phyloP scores from a whole-genome alignment of 345 rosid genomes.

The Hypericum androsaemum region DNA sequence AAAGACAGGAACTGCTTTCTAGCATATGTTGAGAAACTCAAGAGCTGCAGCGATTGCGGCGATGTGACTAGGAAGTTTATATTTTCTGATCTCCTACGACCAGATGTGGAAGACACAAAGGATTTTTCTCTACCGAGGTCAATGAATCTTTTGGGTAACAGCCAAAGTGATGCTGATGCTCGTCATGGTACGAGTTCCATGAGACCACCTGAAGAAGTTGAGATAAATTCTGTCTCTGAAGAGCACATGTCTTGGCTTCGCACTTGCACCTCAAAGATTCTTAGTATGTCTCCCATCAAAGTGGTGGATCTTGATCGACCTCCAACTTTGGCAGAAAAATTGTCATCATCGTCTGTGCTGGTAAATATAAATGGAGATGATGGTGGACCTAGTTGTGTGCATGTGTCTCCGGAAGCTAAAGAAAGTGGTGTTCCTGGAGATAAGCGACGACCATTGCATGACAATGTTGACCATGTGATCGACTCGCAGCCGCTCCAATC shows the following conservation, averaged over 20 bases:
- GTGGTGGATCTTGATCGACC: conserved; percentile 25
- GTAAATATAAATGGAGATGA: conserved; percentile 18
- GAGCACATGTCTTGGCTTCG: conserved; percentile 49
- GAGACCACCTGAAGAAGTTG: conserved; percentile 25
- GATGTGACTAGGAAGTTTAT: conserved; percentile 43
- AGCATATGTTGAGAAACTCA: conserved; percentile 50
- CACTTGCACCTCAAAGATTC: conserved; percentile 48
- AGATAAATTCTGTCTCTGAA: conserved; percentile 32
- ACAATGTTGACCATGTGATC: conserved; percentile 14
- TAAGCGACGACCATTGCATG: conserved; percentile 17
- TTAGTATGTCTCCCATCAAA: conserved; percentile 55
- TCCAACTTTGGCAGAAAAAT: conserved; percentile 16
- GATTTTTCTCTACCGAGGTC: conserved; percentile 21
- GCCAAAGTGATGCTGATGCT: conserved; percentile 20
- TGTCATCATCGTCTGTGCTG: conserved; percentile 12
- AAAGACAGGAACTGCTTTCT: conserved; percentile 43
- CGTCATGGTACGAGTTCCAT: conserved; percentile 21
- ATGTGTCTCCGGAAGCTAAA: conserved; percentile 13
- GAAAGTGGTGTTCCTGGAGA: conserved; percentile 17
- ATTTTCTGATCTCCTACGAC: conserved; percentile 44
- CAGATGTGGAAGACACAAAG: conserved; percentile 32
- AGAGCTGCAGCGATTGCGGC: conserved; percentile 52
- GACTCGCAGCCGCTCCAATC: conserved; percentile 25
- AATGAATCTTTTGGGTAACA: conserved; percentile 25
- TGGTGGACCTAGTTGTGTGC: conserved; percentile 12